These are phyloP conservation scores for Staphylotrichum longicolle DNA, from an alignment of 495 filamentous ascomycete species.

Conservation along the genomic window DNA sequence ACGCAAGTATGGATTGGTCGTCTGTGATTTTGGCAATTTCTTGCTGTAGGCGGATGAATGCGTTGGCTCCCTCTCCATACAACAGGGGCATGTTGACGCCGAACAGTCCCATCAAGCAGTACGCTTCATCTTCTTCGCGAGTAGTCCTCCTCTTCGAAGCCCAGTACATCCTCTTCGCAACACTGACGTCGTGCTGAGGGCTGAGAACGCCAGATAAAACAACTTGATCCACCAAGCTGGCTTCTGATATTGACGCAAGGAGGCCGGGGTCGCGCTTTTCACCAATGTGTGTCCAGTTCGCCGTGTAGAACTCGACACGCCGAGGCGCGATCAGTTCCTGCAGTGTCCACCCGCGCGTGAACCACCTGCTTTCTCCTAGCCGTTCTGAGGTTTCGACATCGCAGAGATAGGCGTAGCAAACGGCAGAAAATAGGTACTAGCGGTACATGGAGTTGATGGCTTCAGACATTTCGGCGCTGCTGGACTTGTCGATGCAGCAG, in stretches of 20 bases:
- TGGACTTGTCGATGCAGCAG: slow-evolving; percentile 48
- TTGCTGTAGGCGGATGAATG: background rate
- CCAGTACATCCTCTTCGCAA: slow-evolving; percentile 31
- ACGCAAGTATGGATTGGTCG: slow-evolving; percentile 3
- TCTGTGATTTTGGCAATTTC: slow-evolving; percentile 1
- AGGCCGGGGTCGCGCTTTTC: slow-evolving; percentile 34
- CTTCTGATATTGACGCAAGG: slow-evolving; percentile 19
- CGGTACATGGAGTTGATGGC: slow-evolving; percentile 25
- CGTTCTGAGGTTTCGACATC: slow-evolving; percentile 34
- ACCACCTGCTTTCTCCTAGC: slow-evolving; percentile 40
- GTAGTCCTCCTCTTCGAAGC: slow-evolving; percentile 23
- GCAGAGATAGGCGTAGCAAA: slow-evolving; percentile 39
- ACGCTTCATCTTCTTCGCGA: slow-evolving; percentile 28
- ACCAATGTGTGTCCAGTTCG: background rate
- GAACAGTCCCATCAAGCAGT: slow-evolving; percentile 34
- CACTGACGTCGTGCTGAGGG: background rate
- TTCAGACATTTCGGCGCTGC: slow-evolving; percentile 45
- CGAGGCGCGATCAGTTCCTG: slow-evolving; percentile 24
- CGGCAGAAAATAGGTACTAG: slow-evolving; percentile 36
- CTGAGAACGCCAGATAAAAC: background rate
- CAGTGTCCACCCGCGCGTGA: background rate
- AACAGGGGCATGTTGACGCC: slow-evolving; percentile 11
- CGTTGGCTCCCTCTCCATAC: background rate
- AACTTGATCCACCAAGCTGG: background rate
- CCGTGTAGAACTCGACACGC: background rate